Conservation (phyloP, 768 basidiomycete species). For the Suillus subalutaceus region DNA sequence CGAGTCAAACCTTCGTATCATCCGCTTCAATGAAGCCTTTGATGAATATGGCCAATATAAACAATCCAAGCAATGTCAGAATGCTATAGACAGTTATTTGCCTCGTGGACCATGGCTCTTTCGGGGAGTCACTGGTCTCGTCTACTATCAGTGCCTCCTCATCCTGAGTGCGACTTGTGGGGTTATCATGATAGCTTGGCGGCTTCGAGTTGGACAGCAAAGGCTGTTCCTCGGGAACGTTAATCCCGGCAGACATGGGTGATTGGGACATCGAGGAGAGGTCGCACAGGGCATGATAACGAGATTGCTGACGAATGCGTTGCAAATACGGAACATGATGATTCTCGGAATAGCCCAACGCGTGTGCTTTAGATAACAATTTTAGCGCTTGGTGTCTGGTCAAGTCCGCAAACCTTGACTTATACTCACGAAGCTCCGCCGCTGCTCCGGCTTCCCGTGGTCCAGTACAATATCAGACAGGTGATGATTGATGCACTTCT, state of each 20-base stretch:
- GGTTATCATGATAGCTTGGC: conserved; percentile 20
- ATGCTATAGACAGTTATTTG: conserved; percentile 32
- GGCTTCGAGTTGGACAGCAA: conserved; percentile 22
- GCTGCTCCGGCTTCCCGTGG: too few relatives aligned
- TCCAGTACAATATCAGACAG: too few relatives aligned
- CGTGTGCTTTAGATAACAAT: not conserved
- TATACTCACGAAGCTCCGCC: too few relatives aligned
- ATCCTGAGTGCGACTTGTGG: not conserved
- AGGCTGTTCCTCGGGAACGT: conserved; percentile 26
- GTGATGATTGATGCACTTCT: not conserved
- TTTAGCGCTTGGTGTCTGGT: too few relatives aligned
- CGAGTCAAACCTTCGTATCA: conserved; percentile 48
- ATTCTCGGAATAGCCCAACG: not conserved
- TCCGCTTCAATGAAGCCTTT: conserved; percentile 73
- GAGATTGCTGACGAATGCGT: conserved; percentile 2
- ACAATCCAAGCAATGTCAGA: conserved; percentile 38
- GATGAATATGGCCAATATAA: conserved; percentile 55
- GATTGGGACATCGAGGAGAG: not conserved
- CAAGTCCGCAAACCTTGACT: too few relatives aligned
- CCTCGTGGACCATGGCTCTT: conserved; percentile 15
- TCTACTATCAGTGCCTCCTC: conserved; percentile 23
- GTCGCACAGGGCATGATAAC: not conserved
- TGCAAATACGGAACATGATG: not conserved
- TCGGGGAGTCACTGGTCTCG: conserved; percentile 9
- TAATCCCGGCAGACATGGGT: conserved; percentile 7